Percentiles rank a stretch among this genome's conserved stretches.
Conservation (phyloP, 495 filamentous ascomycete species). For the Penicillium odoratum region DNA sequence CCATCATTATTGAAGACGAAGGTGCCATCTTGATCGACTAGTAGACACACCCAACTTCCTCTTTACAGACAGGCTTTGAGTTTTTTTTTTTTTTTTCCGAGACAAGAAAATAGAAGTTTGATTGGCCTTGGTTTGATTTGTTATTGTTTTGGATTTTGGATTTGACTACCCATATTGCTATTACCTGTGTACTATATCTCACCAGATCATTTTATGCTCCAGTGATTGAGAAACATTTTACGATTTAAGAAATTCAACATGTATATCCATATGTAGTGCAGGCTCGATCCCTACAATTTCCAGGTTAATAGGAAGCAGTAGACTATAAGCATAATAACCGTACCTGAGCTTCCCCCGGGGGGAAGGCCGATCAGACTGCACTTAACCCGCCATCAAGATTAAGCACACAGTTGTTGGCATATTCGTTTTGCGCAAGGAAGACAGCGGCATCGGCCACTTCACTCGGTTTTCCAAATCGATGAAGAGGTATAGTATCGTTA, state of each 20-base stretch:
- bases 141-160: neutral
- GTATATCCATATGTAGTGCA: neutral
- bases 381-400: slow-evolving; percentile 86
- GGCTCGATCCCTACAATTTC: too few relatives aligned
- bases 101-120: slow-evolving; percentile 1
- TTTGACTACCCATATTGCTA: neutral
- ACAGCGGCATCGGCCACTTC: slow-evolving; percentile 81
- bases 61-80: neutral
- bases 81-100: neutral
- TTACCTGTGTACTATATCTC: slow-evolving; percentile 24
- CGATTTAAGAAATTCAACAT: neutral
- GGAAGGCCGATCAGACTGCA: slow-evolving; percentile 44
- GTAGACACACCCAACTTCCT: neutral
- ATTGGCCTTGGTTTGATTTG: neutral
- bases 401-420: slow-evolving; percentile 81
- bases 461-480: slow-evolving; percentile 63
- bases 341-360: neutral
- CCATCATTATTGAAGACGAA: slow-evolving; percentile 49
- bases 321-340: too few relatives aligned
- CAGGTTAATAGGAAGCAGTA: too few relatives aligned
- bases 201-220: slow-evolving; percentile 8
- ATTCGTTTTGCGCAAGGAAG: slow-evolving; percentile 75
- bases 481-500: slow-evolving; percentile 58
- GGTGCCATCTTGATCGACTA: slow-evolving; percentile 74
- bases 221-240: neutral